Conservation (phyloP, 2,329 filamentous ascomycete species). For the Bisporella sp. region DNA sequence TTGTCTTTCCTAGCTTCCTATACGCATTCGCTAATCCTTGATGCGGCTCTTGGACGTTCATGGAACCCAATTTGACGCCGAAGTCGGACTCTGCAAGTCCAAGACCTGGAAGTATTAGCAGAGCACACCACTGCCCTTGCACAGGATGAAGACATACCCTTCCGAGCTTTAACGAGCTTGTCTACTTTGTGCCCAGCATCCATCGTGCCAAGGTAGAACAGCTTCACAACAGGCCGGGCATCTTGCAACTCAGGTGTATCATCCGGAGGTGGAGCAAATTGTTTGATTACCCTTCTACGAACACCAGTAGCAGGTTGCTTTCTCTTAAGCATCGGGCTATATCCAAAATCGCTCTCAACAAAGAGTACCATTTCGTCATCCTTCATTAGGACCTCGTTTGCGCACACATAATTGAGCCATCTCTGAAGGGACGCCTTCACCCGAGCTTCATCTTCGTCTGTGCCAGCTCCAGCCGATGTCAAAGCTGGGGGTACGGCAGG, state of each 20-base stretch:
- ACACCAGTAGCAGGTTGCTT: conserved; percentile 97
- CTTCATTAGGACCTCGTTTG: conserved; percentile 84
- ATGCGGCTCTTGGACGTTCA: conserved; percentile 88
- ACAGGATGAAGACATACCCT: conserved; percentile 53
- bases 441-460: conserved; percentile 86
- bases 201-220: conserved; percentile 93
- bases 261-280: conserved; percentile 94
- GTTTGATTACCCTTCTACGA: conserved; percentile 90
- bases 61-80: conserved; percentile 78
- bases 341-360: conserved; percentile 98
- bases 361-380: conserved; percentile 98
- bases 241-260: conserved; percentile 92
- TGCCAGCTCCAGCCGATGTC: conserved; percentile 89
- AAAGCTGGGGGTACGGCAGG: conserved; percentile 92
- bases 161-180: conserved; percentile 81
- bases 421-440: conserved; percentile 87
- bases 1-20: conserved; percentile 86
- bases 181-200: conserved; percentile 97
- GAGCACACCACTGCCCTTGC: neutral
- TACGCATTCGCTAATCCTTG: conserved; percentile 83
- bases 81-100: conserved; percentile 90
- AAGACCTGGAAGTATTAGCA: conserved; percentile 56
- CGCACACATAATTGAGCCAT: conserved; percentile 92
- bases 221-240: conserved; percentile 83
- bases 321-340: conserved; percentile 89